Base-by-base conservation (phyloP, 331 rosid species). In the Telfairia occidentalis region DNA sequence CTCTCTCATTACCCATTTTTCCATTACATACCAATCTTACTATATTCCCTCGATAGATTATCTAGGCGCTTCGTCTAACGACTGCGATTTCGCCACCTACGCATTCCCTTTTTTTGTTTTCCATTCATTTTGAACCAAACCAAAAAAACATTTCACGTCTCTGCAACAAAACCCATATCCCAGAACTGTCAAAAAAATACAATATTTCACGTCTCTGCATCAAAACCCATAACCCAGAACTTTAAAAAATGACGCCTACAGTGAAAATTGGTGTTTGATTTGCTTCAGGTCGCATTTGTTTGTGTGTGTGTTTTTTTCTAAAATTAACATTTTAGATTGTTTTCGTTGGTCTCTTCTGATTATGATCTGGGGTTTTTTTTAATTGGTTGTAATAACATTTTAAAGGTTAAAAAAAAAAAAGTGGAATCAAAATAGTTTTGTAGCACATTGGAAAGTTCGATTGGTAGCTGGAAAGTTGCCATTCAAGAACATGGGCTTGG, bases 11-110 rank as follows among this genome's bases (percentile, higher is more conserved):
- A 3, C 12, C 11, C 59, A 16, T 6, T 48, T n/a, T 30, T 50
- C 9, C 49, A 74, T 74, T 74, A 8, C 29, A 64, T 13, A 64
- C 18, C 18, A 37, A 34, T 37, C 23, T 34, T 59, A 59, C 43
- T 63, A 63, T 63, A 35, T 63, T 63, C 28, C 46, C 70, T 63
- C 45, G 70, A 32, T 63, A 63, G 45, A 63, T 63, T 32, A 34
- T 63, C 46, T 63, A 35, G 70, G 70, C 34, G 21, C 16, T 59
- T 29, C 21, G 3, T 50, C 24, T 21, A 50, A 50, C 57, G 32
- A 57, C 29, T 57, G 64, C 13, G 16, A 64, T 64, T 64, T 35
- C n/a, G 71, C 48, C 71, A 35, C 71, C 71, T 64, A 13, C 5
- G 8, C 9, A 5, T 29, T 29, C 66, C 66, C 66, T 8, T 64